Evolutionary conservation across 805 yeast species (phyloP).

Genomic region (Metschnikowia cerradonensis): DNA sequence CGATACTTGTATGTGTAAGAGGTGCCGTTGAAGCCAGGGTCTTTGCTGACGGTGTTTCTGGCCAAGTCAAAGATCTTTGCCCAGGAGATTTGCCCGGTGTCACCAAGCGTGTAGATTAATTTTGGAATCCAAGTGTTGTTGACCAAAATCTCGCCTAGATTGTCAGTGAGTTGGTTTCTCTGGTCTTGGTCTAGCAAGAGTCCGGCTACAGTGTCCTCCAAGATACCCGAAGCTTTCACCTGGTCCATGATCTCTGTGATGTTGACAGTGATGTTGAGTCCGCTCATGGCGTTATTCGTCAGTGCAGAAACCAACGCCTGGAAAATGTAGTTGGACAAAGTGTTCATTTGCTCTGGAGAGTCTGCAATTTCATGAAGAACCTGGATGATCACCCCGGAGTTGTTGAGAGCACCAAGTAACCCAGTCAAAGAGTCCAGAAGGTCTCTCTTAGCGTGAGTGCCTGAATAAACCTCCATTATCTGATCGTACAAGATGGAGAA

Average conservation of each 20-base stretch:
- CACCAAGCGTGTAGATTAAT: slow-evolving; percentile 30
- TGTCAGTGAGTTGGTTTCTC: slow-evolving; percentile 22
- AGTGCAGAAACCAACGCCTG: slow-evolving; percentile 12
- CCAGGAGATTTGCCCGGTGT: slow-evolving; percentile 28
- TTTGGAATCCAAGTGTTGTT: slow-evolving; percentile 28
- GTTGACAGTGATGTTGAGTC: slow-evolving; percentile 23
- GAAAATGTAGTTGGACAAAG: slow-evolving; percentile 22
- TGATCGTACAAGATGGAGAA: slow-evolving; percentile 9
- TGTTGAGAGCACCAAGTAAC: slow-evolving; percentile 19
- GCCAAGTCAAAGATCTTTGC: slow-evolving; percentile 28
- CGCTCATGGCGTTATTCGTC: slow-evolving; percentile 11
- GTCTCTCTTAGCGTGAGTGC: slow-evolving; percentile 8
- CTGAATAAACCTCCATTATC: background rate
- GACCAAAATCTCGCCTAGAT: slow-evolving; percentile 25
- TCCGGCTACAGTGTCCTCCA: slow-evolving; percentile 22
- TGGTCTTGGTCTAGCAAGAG: slow-evolving; percentile 30
- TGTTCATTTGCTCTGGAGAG: slow-evolving; percentile 27
- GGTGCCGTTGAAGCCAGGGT: slow-evolving; percentile 19
- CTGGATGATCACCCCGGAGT: slow-evolving; percentile 23
- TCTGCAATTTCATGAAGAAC: slow-evolving; percentile 29
- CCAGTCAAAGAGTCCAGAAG: slow-evolving; percentile 8
- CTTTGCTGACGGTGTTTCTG: slow-evolving; percentile 27
- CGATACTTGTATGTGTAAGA: slow-evolving; percentile 4
- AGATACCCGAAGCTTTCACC: slow-evolving; percentile 26
- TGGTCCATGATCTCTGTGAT: slow-evolving; percentile 18